Evolutionary conservation across 73 alveolate species (phyloP), one percentile per base, ranked within the genome.

Genomic region (Symbiodinium natans): DNA sequence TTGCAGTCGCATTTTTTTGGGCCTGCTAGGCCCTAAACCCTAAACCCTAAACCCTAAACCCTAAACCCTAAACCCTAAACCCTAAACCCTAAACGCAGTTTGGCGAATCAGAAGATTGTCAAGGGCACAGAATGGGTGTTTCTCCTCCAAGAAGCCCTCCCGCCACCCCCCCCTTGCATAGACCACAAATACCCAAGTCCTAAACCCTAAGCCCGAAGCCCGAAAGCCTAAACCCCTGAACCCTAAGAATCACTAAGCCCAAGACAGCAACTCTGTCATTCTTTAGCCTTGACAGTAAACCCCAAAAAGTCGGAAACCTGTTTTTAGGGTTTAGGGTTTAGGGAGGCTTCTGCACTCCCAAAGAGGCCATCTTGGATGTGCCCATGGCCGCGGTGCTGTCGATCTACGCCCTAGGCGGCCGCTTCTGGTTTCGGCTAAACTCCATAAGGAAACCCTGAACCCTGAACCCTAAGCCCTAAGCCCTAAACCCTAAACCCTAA

Each of bases 321-420:
- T 1, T 59, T 59, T 59, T 23, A 3, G 77, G 74, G 74, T 56
- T 56, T 56, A 59, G 77, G 77, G 77, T 59, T 59, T 59, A 59
- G 77, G 77, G 77, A 15, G 38, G 77, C 34, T 59, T 59, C 23
- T 19, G 77, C 59, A 6, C 13, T 46, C 6, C 59, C 6, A 46
- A 9, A 46, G 13, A 46, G 97, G 97, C 97, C 25, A 68, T 90
- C 9, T 89, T 90, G 10, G 23, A 54, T 21, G 88, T 40, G 54
- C 88, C 97, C 40, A 90, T 90, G 97, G 97, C 97, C 21, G 97
- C 97, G n/a, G 80, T 73, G 43, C 88, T 90, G 54, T 71, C 97
- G 75, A 90, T 90, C 97, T 90, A 90, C 41, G 97, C 97, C 54
- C 75, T 90, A 90, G 97, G 97, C 63, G 41, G 36, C 33, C 59